Base-by-base conservation (phyloP, 2,329 filamentous ascomycete species). In the Colletotrichum limetticola region DNA sequence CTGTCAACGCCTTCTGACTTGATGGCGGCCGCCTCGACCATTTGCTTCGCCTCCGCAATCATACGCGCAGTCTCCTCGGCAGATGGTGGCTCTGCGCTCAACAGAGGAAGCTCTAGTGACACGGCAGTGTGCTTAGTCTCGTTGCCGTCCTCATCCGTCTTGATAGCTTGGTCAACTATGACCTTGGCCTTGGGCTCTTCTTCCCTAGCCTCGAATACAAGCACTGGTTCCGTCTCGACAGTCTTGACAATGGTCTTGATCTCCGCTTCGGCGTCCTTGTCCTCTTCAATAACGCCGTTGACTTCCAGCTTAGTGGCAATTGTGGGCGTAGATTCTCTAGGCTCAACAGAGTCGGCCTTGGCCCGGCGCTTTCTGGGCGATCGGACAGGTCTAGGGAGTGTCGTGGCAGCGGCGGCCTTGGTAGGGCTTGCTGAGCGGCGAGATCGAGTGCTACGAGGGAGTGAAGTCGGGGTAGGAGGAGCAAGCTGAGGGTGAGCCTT, bases 31-130 rank as follows among this genome's bases (percentile, higher is more conserved):
- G 91, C 91, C 74, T 93, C 89, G 5, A 98, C 95, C 94, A 98
- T 98, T 76, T 92, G 90, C 84, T 93, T 95, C 37, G 97, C 97
- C 78, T 94, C 91, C 32, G 92, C 92, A 72, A 98, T 92, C 93
- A 98, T 95, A 68, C 92, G 90, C 70, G 93, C 89, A 1, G 95
- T 92, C 78, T 97, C 93, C 75, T 95, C 93, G 0, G 94, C 91
- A 14, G 91, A 90, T 0, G 93, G 92, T 9, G 95, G 87, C 74
- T 94, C 90, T 11, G 90, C 87, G 4, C 78, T 81, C 8, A 82
- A 78, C 28, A 89, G 77, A 16, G 95, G 94, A 79, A 97, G 87
- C 75, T 97, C 93, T 12, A 97, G 87, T 74, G 93, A 92, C 61
- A 96, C 91, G 59, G 91, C 91, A 7, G 93, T 95, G 76, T 90